Evolutionary conservation across 306 rosid genomes (phyloP).

Genomic region (Glycyrrhiza uralensis): DNA sequence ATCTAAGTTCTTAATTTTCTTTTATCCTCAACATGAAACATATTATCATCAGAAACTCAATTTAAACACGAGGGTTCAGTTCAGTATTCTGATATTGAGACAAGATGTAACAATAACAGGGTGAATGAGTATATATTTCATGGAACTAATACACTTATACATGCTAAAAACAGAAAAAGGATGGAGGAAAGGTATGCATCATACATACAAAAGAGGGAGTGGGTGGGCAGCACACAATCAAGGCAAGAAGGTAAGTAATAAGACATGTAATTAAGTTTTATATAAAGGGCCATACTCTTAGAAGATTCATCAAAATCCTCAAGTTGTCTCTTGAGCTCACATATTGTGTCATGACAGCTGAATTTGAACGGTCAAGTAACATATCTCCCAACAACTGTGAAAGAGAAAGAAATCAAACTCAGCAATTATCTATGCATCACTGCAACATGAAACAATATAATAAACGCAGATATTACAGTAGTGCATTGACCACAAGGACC

Average conservation of each 20-base stretch:
- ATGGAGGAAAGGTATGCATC: neutral
- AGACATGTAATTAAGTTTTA: conserved; percentile 18
- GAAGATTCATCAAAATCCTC: conserved; percentile 96
- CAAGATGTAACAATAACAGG: neutral
- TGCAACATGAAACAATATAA: conserved; percentile 10
- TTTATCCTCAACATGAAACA: neutral
- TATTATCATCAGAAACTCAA: neutral
- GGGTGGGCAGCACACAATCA: neutral
- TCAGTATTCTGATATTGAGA: conserved; percentile 8
- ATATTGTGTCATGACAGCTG: conserved; percentile 91
- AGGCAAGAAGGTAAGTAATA: neutral
- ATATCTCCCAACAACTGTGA: conserved; percentile 93
- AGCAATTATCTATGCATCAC: conserved; percentile 13
- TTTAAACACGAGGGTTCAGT: neutral
- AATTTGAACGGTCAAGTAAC: conserved; percentile 90
- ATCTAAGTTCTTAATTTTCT: neutral
- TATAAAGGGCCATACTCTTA: conserved; percentile 58
- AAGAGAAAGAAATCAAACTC: conserved; percentile 32
- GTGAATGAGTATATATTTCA: neutral
- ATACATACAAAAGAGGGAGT: neutral
- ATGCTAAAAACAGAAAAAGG: neutral
- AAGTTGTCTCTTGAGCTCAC: conserved; percentile 98
- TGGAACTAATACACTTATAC: neutral
- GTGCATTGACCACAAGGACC: conserved; percentile 8
- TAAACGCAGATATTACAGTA: neutral